These are phyloP conservation scores for Scortechinia acanthostroma DNA, from an alignment of 2,329 filamentous ascomycete genomes.

Conservation along the genomic window DNA sequence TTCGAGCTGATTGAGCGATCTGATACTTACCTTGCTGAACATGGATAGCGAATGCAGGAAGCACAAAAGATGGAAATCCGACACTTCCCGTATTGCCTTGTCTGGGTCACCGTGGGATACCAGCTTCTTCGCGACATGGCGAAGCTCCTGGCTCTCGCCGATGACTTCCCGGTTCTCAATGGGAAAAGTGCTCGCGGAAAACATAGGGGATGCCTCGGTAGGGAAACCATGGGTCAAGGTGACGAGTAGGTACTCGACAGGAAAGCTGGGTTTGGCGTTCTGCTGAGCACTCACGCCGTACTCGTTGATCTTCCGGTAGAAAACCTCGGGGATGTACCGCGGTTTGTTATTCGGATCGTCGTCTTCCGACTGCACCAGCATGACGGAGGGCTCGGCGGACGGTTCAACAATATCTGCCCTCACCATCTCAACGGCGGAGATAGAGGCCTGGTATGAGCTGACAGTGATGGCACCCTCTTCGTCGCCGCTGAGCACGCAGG, in stretches of 20 bases:
- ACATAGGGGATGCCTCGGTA: conserved; percentile 68
- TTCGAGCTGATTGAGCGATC: conserved; percentile 4
- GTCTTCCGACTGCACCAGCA: conserved; percentile 89
- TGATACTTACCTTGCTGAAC: conserved; percentile 68
- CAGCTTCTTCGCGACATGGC: conserved; percentile 61
- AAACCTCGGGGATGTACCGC: conserved; percentile 93
- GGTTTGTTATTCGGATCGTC: conserved; percentile 50
- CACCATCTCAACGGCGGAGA: conserved; percentile 94
- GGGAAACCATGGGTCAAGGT: conserved; percentile 96
- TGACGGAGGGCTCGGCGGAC: conserved; percentile 82
- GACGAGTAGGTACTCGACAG: conserved; percentile 90
- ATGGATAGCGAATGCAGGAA: conserved; percentile 77
- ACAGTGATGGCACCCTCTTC: conserved; percentile 82
- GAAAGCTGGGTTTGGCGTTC: conserved; percentile 92
- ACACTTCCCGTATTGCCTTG: conserved; percentile 62
- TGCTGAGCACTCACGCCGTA: conserved; percentile 94
- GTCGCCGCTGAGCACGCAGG: conserved; percentile 90
- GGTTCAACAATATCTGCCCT: conserved; percentile 89
- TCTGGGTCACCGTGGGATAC: conserved; percentile 47
- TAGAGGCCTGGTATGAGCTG: conserved; percentile 88
- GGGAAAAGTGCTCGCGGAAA: conserved; percentile 70
- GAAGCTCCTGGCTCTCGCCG: conserved; percentile 77
- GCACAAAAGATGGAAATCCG: conserved; percentile 89
- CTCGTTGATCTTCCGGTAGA: conserved; percentile 91
- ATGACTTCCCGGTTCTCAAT: conserved; percentile 86